Evolutionary conservation across 2,329 filamentous ascomycete species (phyloP), one percentile per base, ranked within the genome.

Genomic region (Fusarium albosuccineum): DNA sequence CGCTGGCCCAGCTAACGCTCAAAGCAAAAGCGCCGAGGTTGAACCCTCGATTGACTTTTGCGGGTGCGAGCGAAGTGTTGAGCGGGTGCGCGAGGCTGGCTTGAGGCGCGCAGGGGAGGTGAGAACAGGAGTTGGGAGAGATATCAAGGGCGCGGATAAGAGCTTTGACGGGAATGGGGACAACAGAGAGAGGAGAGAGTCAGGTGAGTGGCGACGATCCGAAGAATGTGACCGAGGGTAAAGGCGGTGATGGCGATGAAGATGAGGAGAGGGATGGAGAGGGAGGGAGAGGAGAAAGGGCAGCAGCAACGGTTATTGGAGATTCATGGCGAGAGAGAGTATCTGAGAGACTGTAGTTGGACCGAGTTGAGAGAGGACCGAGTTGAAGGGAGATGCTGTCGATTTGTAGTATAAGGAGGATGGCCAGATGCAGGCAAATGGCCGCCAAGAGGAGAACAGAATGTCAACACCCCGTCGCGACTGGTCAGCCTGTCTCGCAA

Each of bases 291-390:
- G 52, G 39, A 42, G 55, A 37, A 39, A 36, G 41, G 37, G 57
- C 51, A 46, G 60, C 51, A 57, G 54, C 44, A 52, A 50, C 55
- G 60, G 60, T 71, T 64, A 73, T 64, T 71, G 66, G 56, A 70
- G 55, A 57, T 64, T 64, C 68, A 71, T 71, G 68, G 57, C 62
- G 65, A 60, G 42, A 42, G 37, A 64, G 29, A 33, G 26, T 48
- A 41, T 41, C 39, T 34, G 58, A 9, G 55, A 55, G 17, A 39
- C 48, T 58, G 57, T 61, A 29, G 34, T 37, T 58, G 54, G 42
- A 55, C 37, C 36, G 36, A 41, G 39, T 41, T 44, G 46, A 50
- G 10, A 22, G 39, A 48, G 22, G 34, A 53, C 29, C 33, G 16
- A 54, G 29, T 22, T 34, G 40, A 46, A 56, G 60, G 45, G 51